These are phyloP conservation scores for Sclerospora graminicola DNA, from an alignment of 352 stramenopile species.

Conservation along the genomic window DNA sequence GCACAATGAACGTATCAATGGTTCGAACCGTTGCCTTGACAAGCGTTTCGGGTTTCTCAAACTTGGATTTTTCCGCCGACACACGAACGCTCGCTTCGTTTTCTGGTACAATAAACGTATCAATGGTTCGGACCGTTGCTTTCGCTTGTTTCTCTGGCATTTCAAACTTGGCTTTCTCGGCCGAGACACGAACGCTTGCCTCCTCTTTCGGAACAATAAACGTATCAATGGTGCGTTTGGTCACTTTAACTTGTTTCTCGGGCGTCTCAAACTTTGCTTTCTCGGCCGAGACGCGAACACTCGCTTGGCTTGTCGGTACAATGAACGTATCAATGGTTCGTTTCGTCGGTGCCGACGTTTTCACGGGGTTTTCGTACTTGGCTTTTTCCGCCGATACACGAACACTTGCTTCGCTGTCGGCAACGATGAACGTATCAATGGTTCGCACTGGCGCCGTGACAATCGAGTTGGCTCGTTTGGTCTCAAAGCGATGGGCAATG, in stretches of 20 bases:
- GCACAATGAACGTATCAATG: slow-evolving; percentile 15
- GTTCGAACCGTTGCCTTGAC: slow-evolving; percentile 7
- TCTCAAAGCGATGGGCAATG: slow-evolving; percentile 56
- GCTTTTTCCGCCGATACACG: slow-evolving; percentile 23
- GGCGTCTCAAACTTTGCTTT: slow-evolving; percentile 22
- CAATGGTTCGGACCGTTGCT: slow-evolving; percentile 13
- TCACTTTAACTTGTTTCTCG: slow-evolving; percentile 17
- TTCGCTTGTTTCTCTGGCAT: slow-evolving; percentile 1
- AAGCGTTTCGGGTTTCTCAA: slow-evolving; percentile 24
- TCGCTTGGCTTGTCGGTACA: slow-evolving; percentile 14
- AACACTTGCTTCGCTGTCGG: slow-evolving; percentile 20
- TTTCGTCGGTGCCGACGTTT: slow-evolving; percentile 11
- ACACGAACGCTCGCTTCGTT: slow-evolving; percentile 23
- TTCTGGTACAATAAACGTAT: slow-evolving; percentile 17
- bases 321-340: slow-evolving; percentile 25
- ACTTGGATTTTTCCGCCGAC: slow-evolving; percentile 18
- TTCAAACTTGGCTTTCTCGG: slow-evolving; percentile 18
- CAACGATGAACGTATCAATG: slow-evolving; percentile 22
- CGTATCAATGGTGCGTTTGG: slow-evolving; percentile 10
- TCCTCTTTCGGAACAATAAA: slow-evolving; percentile 13
- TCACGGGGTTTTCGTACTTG: slow-evolving; percentile 19
- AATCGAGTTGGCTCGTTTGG: slow-evolving; percentile 43
- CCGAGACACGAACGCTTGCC: slow-evolving; percentile 13
- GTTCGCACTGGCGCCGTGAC: slow-evolving; percentile 22
- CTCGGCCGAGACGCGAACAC: slow-evolving; percentile 20